A percentile compares a stretch with the other conserved stretches of the same genome.
Conservation (phyloP, 202 grass and related monocot genomes). For the Eragrostis tef region DNA sequence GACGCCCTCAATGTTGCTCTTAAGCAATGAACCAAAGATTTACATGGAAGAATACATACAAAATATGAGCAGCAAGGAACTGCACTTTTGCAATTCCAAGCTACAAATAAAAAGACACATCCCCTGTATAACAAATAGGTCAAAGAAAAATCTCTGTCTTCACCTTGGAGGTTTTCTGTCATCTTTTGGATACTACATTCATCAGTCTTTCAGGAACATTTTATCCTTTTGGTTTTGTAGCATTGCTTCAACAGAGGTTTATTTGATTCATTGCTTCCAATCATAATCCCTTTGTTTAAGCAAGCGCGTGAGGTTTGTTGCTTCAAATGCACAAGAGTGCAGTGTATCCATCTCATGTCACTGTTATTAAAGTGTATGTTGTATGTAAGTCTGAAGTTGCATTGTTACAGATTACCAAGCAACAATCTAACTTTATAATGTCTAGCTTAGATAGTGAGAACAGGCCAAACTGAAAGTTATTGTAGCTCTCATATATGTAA, state of each 20-base stretch:
- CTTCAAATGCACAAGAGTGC: slow-evolving; percentile 23
- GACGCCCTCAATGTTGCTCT: slow-evolving; percentile 34
- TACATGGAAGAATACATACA: slow-evolving; percentile 40
- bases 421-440: slow-evolving; percentile 4
- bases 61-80: slow-evolving; percentile 32
- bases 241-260: background rate
- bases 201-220: background rate
- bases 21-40: slow-evolving; percentile 23
- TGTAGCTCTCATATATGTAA: background rate
- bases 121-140: slow-evolving; percentile 19
- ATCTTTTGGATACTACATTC: background rate
- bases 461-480: slow-evolving; percentile 24
- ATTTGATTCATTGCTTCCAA: background rate
- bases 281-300: slow-evolving; percentile 6
- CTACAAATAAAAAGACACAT: background rate
- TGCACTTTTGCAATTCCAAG: slow-evolving; percentile 46
- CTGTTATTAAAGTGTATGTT: slow-evolving; percentile 73
- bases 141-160: background rate
- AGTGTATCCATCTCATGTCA: slow-evolving; percentile 23
- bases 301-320: slow-evolving; percentile 12
- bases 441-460: background rate
- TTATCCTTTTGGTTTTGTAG: background rate
- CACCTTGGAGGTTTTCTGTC: background rate
- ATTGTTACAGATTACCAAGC: background rate
- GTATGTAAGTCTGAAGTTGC: background rate